Base-by-base conservation (phyloP, 139 green algal species). In the Tetraselmis chui region DNA sequence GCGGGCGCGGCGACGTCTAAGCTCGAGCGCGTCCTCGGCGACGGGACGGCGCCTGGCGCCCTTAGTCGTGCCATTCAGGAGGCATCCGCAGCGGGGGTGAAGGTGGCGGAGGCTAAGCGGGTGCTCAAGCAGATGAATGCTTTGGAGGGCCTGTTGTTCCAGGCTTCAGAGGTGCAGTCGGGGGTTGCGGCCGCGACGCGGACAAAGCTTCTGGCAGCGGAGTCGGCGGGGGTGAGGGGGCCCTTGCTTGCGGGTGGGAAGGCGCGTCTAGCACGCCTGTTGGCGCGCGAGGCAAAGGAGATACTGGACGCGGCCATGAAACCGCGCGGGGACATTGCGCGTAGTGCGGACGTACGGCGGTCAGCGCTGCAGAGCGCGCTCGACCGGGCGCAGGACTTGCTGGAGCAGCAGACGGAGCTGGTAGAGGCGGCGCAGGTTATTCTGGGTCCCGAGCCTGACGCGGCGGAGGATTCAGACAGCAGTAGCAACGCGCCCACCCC, bases 1-100 rank as follows among this genome's bases (percentile, higher is more conserved):
- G 84, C 88, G 23, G 81, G 84, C 1, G 85, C 87, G 5, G 88
- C 86, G 23, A 89, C 94, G 59, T 88, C 86, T 28, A 92, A 91
- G 86, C 91, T 96, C 32, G 80, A 75, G 0, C 74, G 85, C 27
- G 87, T 89, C 27, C 83, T 96, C 29, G 81, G 78, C 0, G 88
- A 91, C 5, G 87, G 85, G 2, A 30, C 80, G 28, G 79, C 30
- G 79, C 80, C 83, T 11, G 78, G 30, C 0, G 77, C 45, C 45
- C 89, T 95, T 1, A 84, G 88, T 0, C 81, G 87, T 0, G 87
- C 87, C 76, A 93, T 96, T 79, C 85, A 90, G 67, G 91, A 96
- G 59, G 92, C 91, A 0, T 85, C 90, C 2, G 85, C 91, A 2
- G 84, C 88, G 22, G 93, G 93, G 0, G 90, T 95, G 32, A 93